Conservation (phyloP, 768 basidiomycete species). For the Phylloporus scabripes region DNA sequence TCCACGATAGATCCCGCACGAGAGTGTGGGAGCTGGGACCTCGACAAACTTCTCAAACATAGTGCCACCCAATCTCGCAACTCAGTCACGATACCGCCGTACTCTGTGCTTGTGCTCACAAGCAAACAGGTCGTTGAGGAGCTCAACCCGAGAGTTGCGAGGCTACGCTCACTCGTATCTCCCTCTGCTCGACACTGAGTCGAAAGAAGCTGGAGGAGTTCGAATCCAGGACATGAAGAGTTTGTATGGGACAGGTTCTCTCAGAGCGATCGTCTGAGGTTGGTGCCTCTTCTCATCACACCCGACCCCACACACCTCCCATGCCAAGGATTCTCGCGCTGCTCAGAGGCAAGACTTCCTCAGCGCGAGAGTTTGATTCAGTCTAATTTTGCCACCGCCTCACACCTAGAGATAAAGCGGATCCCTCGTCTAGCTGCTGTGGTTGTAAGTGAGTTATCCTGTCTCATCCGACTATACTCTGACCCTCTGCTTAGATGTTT, state of each 20-base stretch:
- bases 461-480: no score
- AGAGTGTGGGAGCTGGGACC: constrained; percentile 11
- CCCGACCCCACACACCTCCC: constrained; percentile 25
- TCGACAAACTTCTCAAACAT: constrained; percentile 3
- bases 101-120: constrained; percentile 29
- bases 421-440: no score
- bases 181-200: constrained; percentile 28
- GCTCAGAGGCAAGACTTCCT: constrained; percentile 19
- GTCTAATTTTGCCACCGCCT: no score
- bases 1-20: constrained; percentile 41
- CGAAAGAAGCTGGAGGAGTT: constrained; percentile 32
- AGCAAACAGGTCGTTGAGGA: constrained; percentile 23
- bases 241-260: constrained; percentile 18
- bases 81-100: constrained; percentile 20
- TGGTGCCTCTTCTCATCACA: constrained; percentile 7
- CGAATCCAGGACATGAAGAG: constrained; percentile 17
- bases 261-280: constrained; percentile 13
- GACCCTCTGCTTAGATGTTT: no score
- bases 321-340: constrained; percentile 22
- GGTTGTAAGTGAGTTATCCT: no score
- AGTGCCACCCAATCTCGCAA: constrained; percentile 7
- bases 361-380: constrained; percentile 1
- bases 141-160: constrained; percentile 24
- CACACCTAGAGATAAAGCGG: no score
- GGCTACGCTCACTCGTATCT: constrained; percentile 28